Evolutionary conservation across 768 basidiomycete species (phyloP).

Genomic region (Candolleomyces eurysporus): DNA sequence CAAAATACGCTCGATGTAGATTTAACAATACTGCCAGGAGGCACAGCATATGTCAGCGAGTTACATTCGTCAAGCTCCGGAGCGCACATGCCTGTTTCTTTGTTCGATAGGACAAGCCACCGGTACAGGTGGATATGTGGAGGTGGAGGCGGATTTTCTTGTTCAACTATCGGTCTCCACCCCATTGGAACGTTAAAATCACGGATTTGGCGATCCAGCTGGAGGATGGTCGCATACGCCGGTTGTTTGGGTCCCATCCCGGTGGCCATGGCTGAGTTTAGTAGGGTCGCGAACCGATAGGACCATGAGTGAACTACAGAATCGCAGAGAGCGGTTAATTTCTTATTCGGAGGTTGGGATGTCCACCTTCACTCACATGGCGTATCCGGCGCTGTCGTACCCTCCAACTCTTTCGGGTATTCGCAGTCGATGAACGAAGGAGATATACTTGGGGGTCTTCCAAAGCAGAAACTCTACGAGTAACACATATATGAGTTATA

Average conservation of each 20-base stretch:
- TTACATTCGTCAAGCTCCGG: background rate
- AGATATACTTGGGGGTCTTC: constrained; percentile 57
- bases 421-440: constrained; percentile 54
- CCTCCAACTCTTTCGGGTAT: constrained; percentile 45
- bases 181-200: constrained; percentile 52
- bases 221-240: constrained; percentile 49
- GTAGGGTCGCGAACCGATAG: constrained; percentile 50
- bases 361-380: constrained; percentile 34
- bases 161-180: constrained; percentile 38
- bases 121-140: constrained; percentile 36
- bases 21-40: constrained; percentile 49
- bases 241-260: constrained; percentile 55
- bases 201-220: constrained; percentile 59
- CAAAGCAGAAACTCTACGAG: constrained; percentile 57
- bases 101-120: constrained; percentile 41
- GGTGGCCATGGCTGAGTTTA: constrained; percentile 49
- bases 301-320: constrained; percentile 53
- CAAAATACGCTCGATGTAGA: constrained; percentile 68
- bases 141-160: constrained; percentile 15
- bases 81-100: constrained; percentile 45
- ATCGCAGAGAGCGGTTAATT: background rate
- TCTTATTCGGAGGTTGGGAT: no score
- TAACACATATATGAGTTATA: no score
- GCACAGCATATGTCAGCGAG: background rate
- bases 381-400: constrained; percentile 28